Conservation (phyloP, 106 monocot genomes). For the Dendrobium huoshanense region DNA sequence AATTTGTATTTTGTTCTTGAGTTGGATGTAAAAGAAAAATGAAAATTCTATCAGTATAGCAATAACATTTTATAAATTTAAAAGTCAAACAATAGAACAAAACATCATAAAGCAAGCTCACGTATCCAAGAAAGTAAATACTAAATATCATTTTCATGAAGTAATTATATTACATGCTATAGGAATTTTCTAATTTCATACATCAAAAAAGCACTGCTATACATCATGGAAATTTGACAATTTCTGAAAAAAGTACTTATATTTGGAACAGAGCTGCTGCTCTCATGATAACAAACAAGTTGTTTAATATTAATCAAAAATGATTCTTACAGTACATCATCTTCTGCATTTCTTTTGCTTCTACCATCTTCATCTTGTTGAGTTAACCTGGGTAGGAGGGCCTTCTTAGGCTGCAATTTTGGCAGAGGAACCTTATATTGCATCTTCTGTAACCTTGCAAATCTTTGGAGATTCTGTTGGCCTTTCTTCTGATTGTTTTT, state of each 20-base stretch:
- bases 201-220: background rate
- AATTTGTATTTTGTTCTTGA: too few relatives aligned
- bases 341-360: background rate
- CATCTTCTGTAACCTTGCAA: constrained; percentile 71
- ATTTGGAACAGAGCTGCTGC: background rate
- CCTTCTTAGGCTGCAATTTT: constrained; percentile 71
- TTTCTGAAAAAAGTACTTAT: background rate
- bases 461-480: constrained; percentile 62
- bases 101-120: background rate
- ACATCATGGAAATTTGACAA: background rate
- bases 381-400: constrained; percentile 5
- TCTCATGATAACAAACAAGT: background rate
- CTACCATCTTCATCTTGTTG: constrained; percentile 32
- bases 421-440: constrained; percentile 80
- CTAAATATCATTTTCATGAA: background rate
- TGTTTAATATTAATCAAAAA: background rate
- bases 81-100: background rate
- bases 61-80: background rate
- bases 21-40: background rate
- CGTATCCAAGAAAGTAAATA: background rate
- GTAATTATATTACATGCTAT: background rate
- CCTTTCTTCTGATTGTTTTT: constrained; percentile 61
- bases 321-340: background rate
- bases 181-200: background rate
- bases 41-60: background rate